Percentiles rank a stretch among this genome's conserved stretches.
These are phyloP conservation scores for Aspergillus carlsbadensis DNA, from an alignment of 495 filamentous ascomycete species.

Conservation along the genomic window DNA sequence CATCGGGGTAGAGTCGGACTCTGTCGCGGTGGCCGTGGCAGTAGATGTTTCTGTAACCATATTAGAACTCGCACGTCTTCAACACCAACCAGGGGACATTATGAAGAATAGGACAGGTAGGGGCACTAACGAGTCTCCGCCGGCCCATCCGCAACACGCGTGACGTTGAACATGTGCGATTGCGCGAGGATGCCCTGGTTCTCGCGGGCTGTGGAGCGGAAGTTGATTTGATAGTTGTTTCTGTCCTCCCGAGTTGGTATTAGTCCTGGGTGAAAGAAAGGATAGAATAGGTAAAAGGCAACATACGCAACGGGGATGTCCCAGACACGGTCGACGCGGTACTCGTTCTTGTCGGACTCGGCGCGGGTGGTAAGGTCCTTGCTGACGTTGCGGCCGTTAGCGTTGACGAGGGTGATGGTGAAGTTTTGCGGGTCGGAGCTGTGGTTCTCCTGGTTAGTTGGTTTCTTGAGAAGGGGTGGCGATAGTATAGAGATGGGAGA, in stretches of 20 bases:
- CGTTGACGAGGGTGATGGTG: conserved; percentile 29
- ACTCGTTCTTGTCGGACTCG: conserved; percentile 22
- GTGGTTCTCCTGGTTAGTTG: not conserved
- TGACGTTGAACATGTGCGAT: conserved; percentile 31
- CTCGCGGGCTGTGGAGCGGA: conserved; percentile 21
- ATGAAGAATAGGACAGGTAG: not conserved
- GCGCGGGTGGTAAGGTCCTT: conserved; percentile 35
- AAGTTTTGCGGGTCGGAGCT: conserved; percentile 30
- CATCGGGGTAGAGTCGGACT: not conserved
- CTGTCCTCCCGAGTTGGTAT: conserved; percentile 4
- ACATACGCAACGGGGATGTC: conserved; percentile 26
- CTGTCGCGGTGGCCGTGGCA: not conserved
- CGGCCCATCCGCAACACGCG: conserved; percentile 13
- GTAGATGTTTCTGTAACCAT: not conserved
- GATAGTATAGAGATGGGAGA: not conserved
- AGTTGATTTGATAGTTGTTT: conserved; percentile 35
- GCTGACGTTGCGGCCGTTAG: conserved; percentile 30
- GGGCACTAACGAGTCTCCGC: conserved; percentile 19
- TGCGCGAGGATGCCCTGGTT: conserved; percentile 38
- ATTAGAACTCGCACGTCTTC: not conserved
- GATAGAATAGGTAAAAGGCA: not conserved
- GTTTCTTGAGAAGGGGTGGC: not conserved
- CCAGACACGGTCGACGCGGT: conserved; percentile 20
- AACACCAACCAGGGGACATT: not conserved
- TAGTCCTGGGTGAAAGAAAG: no score